Percentiles rank a stretch among this genome's conserved stretches.
phyloP scores from a whole-genome alignment of 108 stramenopile genomes.

The Skeletonema grethae region DNA sequence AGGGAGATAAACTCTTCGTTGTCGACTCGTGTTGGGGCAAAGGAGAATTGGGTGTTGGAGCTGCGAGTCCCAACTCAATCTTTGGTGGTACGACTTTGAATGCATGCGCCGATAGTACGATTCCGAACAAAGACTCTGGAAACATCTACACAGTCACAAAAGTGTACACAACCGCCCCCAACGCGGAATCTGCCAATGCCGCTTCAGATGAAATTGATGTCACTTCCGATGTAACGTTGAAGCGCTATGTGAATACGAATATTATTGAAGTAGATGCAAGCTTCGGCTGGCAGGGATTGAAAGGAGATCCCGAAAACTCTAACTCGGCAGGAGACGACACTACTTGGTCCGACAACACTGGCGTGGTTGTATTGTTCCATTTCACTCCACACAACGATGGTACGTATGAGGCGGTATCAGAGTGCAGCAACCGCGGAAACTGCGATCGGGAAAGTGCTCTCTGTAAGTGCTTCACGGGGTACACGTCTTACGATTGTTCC shows the following conservation, averaged over 20 bases:
- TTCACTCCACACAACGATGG: constrained; percentile 59
- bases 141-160: constrained; percentile 68
- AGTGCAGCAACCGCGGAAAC: constrained; percentile 65
- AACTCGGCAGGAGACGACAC: constrained; percentile 19
- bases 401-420: constrained; percentile 55
- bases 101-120: constrained; percentile 41
- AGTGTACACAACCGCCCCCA: constrained; percentile 37
- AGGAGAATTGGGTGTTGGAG: constrained; percentile 47
- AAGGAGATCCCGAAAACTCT: constrained; percentile 51
- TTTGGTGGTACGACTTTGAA: constrained; percentile 50
- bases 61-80: constrained; percentile 38
- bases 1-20: constrained; percentile 69
- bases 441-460: constrained; percentile 54
- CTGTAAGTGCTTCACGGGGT: constrained; percentile 76
- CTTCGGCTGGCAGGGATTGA: constrained; percentile 60
- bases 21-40: constrained; percentile 55
- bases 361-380: constrained; percentile 62
- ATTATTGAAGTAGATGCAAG: constrained; percentile 61
- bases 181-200: constrained; percentile 31
- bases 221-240: constrained; percentile 42
- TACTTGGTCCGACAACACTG: constrained; percentile 46
- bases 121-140: constrained; percentile 44
- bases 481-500: constrained; percentile 28
- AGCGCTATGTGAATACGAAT: constrained; percentile 50
- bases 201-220: constrained; percentile 29